Evolutionary conservation across 1,284 basidiomycete genomes (phyloP).

Genomic region (Ceratobasidium sp.): DNA sequence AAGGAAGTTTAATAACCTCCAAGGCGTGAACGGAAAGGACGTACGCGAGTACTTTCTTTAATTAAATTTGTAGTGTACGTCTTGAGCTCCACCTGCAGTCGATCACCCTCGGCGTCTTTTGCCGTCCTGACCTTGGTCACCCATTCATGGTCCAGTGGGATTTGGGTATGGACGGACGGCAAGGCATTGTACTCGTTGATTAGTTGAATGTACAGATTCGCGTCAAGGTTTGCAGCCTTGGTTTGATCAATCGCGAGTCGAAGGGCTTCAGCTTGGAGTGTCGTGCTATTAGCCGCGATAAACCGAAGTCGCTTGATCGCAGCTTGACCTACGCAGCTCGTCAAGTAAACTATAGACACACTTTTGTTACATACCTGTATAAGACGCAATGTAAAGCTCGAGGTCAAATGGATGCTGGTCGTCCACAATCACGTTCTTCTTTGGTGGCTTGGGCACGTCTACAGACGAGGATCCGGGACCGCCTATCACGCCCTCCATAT

Average conservation of each 20-base stretch:
- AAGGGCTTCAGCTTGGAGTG: constrained; percentile 76
- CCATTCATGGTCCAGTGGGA: constrained; percentile 72
- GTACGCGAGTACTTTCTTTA: constrained; percentile 91
- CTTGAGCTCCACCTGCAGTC: constrained; percentile 89
- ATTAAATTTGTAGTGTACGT: constrained; percentile 92
- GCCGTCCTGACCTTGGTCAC: constrained; percentile 70
- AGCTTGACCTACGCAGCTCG: constrained; percentile 66
- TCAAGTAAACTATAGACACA: not conserved
- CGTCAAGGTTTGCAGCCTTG: constrained; percentile 67
- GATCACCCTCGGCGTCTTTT: constrained; percentile 75
- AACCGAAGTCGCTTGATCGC: constrained; percentile 76
- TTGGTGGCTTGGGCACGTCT: constrained; percentile 36
- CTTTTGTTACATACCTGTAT: constrained; percentile 66
- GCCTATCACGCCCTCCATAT: constrained; percentile 39
- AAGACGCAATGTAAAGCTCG: constrained; percentile 75
- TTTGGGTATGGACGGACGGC: constrained; percentile 61
- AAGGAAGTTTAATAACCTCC: constrained; percentile 18
- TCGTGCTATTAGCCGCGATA: constrained; percentile 73
- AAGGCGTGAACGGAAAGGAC: constrained; percentile 53
- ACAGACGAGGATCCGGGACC: constrained; percentile 33
- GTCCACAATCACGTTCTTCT: constrained; percentile 63
- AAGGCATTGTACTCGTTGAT: constrained; percentile 69
- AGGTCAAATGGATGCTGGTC: constrained; percentile 84
- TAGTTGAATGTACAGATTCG: constrained; percentile 68
- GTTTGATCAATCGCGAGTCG: constrained; percentile 73